Conservation (phyloP, 2,329 filamentous ascomycete species). For the Fusarium haematococcum region DNA sequence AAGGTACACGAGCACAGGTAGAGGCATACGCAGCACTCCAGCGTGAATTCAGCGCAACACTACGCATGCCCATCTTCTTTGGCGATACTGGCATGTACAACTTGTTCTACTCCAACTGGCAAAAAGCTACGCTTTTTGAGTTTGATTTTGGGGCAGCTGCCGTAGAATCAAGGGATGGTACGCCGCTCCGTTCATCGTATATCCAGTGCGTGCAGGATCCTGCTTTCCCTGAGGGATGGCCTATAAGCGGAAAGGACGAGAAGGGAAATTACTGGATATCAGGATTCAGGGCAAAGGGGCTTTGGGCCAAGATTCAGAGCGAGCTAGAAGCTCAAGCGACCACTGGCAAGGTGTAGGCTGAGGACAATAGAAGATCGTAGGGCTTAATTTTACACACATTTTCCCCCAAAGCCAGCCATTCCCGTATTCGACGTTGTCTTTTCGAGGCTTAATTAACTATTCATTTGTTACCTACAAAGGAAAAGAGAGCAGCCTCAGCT, state of each 20-base stretch:
- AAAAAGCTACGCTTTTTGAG: conserved; percentile 32
- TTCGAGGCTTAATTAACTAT: no score
- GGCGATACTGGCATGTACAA: conserved; percentile 48
- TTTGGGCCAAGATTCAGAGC: neutral
- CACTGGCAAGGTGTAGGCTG: neutral
- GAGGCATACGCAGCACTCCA: conserved; percentile 2
- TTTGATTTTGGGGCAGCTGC: neutral
- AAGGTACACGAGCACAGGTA: conserved; percentile 6
- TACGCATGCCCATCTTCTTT: conserved; percentile 46
- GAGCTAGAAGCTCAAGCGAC: neutral
- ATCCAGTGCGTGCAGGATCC: neutral
- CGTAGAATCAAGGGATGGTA: neutral
- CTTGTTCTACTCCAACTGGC: conserved; percentile 49
- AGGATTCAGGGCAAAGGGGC: neutral
- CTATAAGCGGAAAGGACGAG: neutral
- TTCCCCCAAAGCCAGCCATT: no score
- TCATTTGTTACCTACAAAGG: no score
- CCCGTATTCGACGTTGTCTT: no score
- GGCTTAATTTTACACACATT: no score
- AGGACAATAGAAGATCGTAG: no score
- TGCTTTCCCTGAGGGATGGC: neutral
- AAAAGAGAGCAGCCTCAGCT: no score
- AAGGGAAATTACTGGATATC: neutral
- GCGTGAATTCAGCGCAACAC: neutral
- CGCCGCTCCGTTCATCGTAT: neutral